These are phyloP conservation scores for Viola odorata DNA, from an alignment of 345 rosid species.

Conservation along the genomic window DNA sequence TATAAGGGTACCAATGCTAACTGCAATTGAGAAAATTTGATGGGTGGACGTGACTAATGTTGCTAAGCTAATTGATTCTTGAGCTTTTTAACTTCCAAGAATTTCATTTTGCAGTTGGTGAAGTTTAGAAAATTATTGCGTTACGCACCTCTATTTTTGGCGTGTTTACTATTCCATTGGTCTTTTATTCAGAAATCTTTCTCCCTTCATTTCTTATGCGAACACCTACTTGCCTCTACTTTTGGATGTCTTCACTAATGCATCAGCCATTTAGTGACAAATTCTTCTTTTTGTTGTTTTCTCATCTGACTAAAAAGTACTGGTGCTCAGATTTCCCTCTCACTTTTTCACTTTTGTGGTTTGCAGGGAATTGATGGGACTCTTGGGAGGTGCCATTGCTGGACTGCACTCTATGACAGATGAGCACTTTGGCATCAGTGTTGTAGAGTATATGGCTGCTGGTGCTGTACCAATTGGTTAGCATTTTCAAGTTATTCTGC, in stretches of 20 bases:
- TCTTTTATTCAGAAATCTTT: background rate
- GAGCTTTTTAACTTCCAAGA: no score
- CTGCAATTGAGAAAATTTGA: no score
- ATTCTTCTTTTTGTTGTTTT: background rate
- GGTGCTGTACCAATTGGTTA: slow-evolving; percentile 93
- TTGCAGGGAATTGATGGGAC: slow-evolving; percentile 65
- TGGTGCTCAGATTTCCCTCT: background rate
- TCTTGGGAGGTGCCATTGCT: slow-evolving; percentile 66
- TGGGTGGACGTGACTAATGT: no score
- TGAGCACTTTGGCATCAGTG: slow-evolving; percentile 88
- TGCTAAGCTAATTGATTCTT: no score
- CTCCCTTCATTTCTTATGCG: background rate
- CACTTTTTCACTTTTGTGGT: background rate
- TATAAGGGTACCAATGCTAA: no score
- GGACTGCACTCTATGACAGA: slow-evolving; percentile 84
- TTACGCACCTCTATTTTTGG: background rate
- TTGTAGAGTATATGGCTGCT: slow-evolving; percentile 93
- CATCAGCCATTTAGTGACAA: background rate
- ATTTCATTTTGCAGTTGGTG: background rate
- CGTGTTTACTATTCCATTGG: background rate
- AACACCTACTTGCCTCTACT: background rate
- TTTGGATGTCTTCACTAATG: background rate
- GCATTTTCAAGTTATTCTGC: background rate
- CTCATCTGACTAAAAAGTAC: background rate
- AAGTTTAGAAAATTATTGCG: background rate